Conservation (phyloP, 1,139 yeast species). For the Candida sanyaensis region DNA sequence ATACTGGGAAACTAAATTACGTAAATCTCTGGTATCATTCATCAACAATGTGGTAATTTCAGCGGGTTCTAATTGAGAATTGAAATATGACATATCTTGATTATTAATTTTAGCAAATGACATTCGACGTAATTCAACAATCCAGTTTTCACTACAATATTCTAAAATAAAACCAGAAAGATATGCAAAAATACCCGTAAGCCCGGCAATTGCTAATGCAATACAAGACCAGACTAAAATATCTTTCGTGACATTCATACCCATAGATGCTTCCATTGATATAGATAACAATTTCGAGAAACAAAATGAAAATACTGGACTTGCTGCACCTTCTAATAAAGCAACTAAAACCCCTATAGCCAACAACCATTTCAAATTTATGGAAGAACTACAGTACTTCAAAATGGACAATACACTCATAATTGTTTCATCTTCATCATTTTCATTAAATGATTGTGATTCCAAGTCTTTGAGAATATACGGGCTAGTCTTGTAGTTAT, state of each 20-base stretch:
- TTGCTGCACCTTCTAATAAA: slow-evolving; percentile 58
- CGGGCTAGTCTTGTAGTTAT: slow-evolving; percentile 26
- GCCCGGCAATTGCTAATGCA: slow-evolving; percentile 58
- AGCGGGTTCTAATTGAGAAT: slow-evolving; percentile 42
- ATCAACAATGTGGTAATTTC: slow-evolving; percentile 67
- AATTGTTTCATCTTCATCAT: slow-evolving; percentile 15
- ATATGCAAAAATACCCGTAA: slow-evolving; percentile 62
- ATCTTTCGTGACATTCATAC: slow-evolving; percentile 21
- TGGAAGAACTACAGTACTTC: slow-evolving; percentile 32
- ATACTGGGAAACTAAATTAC: slow-evolving; percentile 63
- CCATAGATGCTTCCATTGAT: slow-evolving; percentile 47
- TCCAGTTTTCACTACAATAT: slow-evolving; percentile 69
- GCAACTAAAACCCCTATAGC: slow-evolving; percentile 55
- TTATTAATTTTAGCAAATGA: slow-evolving; percentile 51
- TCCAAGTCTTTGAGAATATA: slow-evolving; percentile 26
- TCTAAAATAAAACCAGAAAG: slow-evolving; percentile 52
- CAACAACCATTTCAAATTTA: slow-evolving; percentile 37
- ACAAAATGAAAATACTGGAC: slow-evolving; percentile 78
- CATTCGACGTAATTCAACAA: slow-evolving; percentile 51
- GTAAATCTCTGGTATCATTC: slow-evolving; percentile 79
- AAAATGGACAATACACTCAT: slow-evolving; percentile 36
- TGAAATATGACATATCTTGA: slow-evolving; percentile 61
- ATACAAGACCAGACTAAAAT: slow-evolving; percentile 67
- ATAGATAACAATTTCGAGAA: slow-evolving; percentile 68
- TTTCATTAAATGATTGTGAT: slow-evolving; percentile 2